Percentiles rank a stretch among this genome's conserved stretches.
phyloP scores from a whole-genome alignment of 1,284 basidiomycete species.

The Singerocomus inundabilis region DNA sequence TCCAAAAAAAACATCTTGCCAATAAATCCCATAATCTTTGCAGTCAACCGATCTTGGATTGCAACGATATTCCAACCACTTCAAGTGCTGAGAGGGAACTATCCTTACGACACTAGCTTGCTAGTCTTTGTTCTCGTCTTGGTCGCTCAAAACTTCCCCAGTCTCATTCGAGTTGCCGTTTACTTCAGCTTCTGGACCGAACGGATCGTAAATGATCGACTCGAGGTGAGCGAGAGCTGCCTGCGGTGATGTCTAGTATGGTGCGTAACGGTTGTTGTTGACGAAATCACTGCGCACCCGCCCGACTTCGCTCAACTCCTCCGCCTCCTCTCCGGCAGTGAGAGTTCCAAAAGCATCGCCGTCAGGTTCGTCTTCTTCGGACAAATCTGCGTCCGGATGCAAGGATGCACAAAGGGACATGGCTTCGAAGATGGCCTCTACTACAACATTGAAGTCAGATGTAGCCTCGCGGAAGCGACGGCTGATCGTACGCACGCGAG shows the following conservation, averaged over 20 bases:
- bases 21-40: background rate
- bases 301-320: slow-evolving; percentile 81
- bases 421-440: slow-evolving; percentile 85
- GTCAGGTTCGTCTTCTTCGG: slow-evolving; percentile 56
- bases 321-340: slow-evolving; percentile 50
- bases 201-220: slow-evolving; percentile 65
- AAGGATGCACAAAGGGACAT: slow-evolving; percentile 88
- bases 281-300: slow-evolving; percentile 92
- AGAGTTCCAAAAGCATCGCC: slow-evolving; percentile 61
- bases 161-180: slow-evolving; percentile 19
- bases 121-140: slow-evolving; percentile 13
- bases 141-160: slow-evolving; percentile 19
- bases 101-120: background rate
- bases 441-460: slow-evolving; percentile 39
- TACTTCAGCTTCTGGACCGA: slow-evolving; percentile 11
- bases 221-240: slow-evolving; percentile 75
- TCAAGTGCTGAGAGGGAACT: no score
- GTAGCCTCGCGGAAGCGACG: slow-evolving; percentile 7
- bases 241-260: slow-evolving; percentile 74
- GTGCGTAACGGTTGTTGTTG: slow-evolving; percentile 76
- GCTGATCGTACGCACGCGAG: slow-evolving; percentile 51
- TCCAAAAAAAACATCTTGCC: background rate
- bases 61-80: background rate
- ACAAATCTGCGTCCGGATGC: slow-evolving; percentile 72
- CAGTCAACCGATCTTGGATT: background rate